Evolutionary conservation across 164 flowering plant species (phyloP).

Genomic region (Vitis amurensis): DNA sequence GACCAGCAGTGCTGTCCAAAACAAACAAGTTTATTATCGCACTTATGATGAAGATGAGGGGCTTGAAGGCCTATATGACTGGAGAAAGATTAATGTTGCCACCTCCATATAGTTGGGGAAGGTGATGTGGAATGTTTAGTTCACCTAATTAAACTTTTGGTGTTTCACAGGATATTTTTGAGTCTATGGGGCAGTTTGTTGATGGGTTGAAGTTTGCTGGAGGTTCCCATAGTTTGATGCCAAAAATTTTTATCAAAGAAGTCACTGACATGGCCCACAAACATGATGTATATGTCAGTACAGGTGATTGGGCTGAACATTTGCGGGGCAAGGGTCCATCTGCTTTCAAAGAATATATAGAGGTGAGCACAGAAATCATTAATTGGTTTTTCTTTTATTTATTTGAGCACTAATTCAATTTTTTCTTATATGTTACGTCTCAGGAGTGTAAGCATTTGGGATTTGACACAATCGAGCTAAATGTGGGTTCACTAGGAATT

Average conservation of each 20-base stretch:
- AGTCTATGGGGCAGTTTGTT: conserved; percentile 80
- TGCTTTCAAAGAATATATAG: conserved; percentile 67
- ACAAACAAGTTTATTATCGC: no score
- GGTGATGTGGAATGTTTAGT: background rate
- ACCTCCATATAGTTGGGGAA: background rate
- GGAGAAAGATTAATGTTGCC: no score
- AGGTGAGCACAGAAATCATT: conserved; percentile 39
- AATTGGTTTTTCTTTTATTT: background rate
- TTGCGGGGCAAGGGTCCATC: conserved; percentile 66
- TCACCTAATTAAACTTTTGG: background rate
- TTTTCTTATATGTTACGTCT: conserved; percentile 3
- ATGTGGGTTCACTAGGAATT: conserved; percentile 67
- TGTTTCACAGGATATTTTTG: conserved; percentile 69
- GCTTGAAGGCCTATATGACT: no score
- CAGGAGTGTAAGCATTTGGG: conserved; percentile 92
- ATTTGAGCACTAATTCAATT: background rate
- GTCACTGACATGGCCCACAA: conserved; percentile 78
- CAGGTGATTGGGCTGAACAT: conserved; percentile 92
- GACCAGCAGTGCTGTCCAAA: no score
- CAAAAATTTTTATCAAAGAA: conserved; percentile 56
- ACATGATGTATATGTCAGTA: conserved; percentile 83
- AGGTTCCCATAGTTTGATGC: conserved; percentile 76
- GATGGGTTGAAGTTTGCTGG: conserved; percentile 90
- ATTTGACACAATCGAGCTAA: conserved; percentile 84
- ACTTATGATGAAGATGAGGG: no score